These are phyloP conservation scores for Hyphodiscus hymeniophilus DNA, from an alignment of 495 filamentous ascomycete genomes.

Conservation along the genomic window DNA sequence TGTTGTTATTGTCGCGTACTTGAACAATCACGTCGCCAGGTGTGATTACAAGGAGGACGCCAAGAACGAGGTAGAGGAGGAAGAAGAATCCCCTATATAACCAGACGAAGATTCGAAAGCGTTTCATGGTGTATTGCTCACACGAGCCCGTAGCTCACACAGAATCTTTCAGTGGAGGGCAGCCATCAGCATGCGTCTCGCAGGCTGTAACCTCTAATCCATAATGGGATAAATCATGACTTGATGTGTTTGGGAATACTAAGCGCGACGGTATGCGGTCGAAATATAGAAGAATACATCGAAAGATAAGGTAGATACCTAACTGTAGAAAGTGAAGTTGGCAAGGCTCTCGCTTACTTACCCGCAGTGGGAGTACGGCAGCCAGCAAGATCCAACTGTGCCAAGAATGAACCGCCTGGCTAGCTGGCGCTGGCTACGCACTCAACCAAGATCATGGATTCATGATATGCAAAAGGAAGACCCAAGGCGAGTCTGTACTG, in stretches of 20 bases:
- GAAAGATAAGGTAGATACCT: no score
- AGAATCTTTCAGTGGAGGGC: neutral
- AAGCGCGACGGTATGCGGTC: no score
- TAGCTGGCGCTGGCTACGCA: no score
- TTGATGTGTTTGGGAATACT: neutral
- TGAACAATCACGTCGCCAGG: constrained; percentile 81
- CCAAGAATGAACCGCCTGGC: no score
- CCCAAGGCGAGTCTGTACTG: no score
- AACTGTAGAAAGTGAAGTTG: no score
- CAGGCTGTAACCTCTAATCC: neutral
- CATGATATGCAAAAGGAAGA: no score
- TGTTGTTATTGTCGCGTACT: constrained; percentile 51
- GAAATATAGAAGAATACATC: no score
- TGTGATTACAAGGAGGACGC: constrained; percentile 67
- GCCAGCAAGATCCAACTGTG: no score
- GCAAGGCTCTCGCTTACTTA: no score
- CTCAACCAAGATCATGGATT: no score
- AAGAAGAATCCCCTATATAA: constrained; percentile 77
- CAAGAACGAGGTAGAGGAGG: constrained; percentile 63
- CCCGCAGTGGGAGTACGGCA: no score
- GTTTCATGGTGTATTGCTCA: constrained; percentile 14
- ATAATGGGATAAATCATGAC: neutral
- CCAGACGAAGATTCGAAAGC: constrained; percentile 51
- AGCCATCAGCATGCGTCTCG: neutral
- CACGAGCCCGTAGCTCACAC: neutral